Evolutionary conservation across 306 rosid species (phyloP), one percentile per base, ranked within the genome.

Genomic region (Medicago arabica): DNA sequence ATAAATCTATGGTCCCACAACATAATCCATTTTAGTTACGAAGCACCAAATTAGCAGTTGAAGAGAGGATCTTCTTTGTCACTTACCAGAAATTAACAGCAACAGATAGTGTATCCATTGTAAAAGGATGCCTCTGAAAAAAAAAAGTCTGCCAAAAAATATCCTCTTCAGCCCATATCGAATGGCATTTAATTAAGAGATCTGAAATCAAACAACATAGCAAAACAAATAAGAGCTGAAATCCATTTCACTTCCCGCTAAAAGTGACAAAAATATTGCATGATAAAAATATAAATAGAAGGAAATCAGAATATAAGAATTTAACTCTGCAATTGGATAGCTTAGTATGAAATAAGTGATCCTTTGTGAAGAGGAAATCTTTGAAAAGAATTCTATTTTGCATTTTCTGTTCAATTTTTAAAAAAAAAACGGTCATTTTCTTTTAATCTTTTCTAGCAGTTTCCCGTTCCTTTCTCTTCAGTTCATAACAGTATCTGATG

Each of bases 41-140:
- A 67, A 58, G 75, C 55, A 17, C 53, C 28, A 72, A 41, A 64
- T 14, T 28, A 43, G 75, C 36, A 8, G 67, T 60, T 12, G 15
- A 71, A 8, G 1, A 17, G 54, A 49, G 49, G 54, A 36, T 25
- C 11, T 31, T 69, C 49, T 44, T 74, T 34, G 18, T 19, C 63
- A 72, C 79, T 85, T 86, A 92, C 99, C 99, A 95, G 89, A 85
- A 95, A 85, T 92, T 67, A 71, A 95, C 99, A 40, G 88, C 99
- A 84, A 95, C 97, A 28, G 97, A 89, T 79, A 95, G 86, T 5
- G 97, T 95, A 76, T 95, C 99, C 99, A 95, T 87, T 18, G 97
- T 92, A 80, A 86, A 89, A 58, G 93, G 88, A 75, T 92, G 99
- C 49, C 93, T 88, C 63, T 93, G 84, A 53, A 92, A 88, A 77